A percentile compares a stretch with the other conserved stretches of the same genome.
Conservation (phyloP, 2,329 filamentous ascomycete genomes). For the Metarhizium robertsii region DNA sequence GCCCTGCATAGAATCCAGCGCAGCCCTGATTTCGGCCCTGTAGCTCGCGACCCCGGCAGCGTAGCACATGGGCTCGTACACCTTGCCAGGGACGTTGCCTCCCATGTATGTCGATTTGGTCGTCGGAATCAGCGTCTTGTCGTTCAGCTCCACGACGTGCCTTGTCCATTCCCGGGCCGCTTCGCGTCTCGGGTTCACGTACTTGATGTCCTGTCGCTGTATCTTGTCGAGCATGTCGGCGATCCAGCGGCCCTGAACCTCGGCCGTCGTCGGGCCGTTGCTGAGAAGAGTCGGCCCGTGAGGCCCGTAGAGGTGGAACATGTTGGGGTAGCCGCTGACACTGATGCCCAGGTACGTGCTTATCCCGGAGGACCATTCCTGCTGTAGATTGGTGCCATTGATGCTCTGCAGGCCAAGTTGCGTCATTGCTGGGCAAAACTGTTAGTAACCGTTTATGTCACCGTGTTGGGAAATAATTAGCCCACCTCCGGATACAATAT, state of each 20-base stretch:
- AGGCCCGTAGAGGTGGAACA: slow-evolving; percentile 44
- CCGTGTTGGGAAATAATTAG: neutral
- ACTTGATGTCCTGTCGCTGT: slow-evolving; percentile 30
- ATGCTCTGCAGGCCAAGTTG: slow-evolving; percentile 34
- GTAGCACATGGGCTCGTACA: slow-evolving; percentile 41
- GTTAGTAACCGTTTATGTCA: neutral
- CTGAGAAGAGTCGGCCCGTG: slow-evolving; percentile 47
- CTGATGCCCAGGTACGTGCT: slow-evolving; percentile 36
- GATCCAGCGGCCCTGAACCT: slow-evolving; percentile 50
- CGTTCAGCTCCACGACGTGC: slow-evolving; percentile 34
- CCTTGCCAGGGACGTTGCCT: slow-evolving; percentile 43
- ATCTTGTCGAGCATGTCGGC: slow-evolving; percentile 40
- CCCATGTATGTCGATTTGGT: slow-evolving; percentile 47
- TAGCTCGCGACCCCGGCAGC: slow-evolving; percentile 30
- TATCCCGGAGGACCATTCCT: slow-evolving; percentile 32
- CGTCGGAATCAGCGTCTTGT: slow-evolving; percentile 38
- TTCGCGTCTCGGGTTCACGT: slow-evolving; percentile 38
- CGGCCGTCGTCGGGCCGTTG: slow-evolving; percentile 46
- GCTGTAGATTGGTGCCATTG: slow-evolving; percentile 24
- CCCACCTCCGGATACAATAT: slow-evolving; percentile 26
- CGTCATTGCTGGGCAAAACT: slow-evolving; percentile 25
- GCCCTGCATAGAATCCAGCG: slow-evolving; percentile 24
- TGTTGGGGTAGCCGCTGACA: slow-evolving; percentile 36
- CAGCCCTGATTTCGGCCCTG: slow-evolving; percentile 19
- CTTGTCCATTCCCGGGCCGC: slow-evolving; percentile 40